Evolutionary conservation across 495 filamentous ascomycete species (phyloP), one percentile per base, ranked within the genome.

Genomic region (Lophiostoma macrostomum): DNA sequence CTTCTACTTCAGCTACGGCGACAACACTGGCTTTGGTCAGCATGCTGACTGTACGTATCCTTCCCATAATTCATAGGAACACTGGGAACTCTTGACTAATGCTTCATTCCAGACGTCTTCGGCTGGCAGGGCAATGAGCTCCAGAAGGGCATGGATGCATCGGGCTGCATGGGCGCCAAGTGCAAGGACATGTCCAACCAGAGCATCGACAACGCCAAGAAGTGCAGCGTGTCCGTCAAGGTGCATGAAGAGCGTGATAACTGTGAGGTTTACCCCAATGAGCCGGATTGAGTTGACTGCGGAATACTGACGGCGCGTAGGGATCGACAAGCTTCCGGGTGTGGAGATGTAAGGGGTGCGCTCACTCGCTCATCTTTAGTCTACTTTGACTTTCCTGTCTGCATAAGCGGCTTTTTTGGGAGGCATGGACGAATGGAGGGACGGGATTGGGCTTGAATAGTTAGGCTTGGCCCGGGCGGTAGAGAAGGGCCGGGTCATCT

Each of bases 51-150:
- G 19, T 20, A 39, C 8, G 16, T 18, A 11, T 11, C 16, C 8
- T 39, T 39, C 6, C 10, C 8, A 39, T 39, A 10, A 39, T 10
- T 39, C 36, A 39, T 7, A 32, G 29, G 29, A 8, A 32, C 29
- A n/a, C n/a, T n/a, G n/a, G n/a, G n/a, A n/a, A n/a, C n/a, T 8
- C 8, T 16, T 3, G 50, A 54, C 46, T 48, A 48, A n/a, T n/a
- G n/a, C n/a, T n/a, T n/a, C n/a, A n/a, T n/a, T n/a, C n/a, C n/a
- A n/a, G n/a, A n/a, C 24, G 54, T 58, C 4, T 58, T 58, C 39
- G 54, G 54, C 24, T 58, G 54, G 54, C 19, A 58, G 35, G 54
- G 38, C 22, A 25, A 58, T 24, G 36, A 19, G 16, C 54, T 58
- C 23, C 54, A 58, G 48, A 52, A 30, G 23, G 54, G 36, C 18